phyloP scores from a whole-genome alignment of 306 rosid species.

The Comarum palustre region DNA sequence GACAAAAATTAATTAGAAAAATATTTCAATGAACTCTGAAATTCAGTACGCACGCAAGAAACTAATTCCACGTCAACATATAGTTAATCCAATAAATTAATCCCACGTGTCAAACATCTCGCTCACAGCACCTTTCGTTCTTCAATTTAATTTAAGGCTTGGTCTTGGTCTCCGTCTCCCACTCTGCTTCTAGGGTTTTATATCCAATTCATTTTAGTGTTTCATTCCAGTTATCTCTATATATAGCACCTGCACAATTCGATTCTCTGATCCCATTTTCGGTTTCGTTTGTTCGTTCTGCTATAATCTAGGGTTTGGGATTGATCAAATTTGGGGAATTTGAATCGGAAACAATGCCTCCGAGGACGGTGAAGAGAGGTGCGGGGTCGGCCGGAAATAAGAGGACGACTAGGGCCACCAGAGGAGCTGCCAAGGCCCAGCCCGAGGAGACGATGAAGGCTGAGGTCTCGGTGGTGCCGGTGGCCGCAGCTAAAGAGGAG shows the following conservation, averaged over 20 bases:
- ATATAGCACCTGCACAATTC: not conserved
- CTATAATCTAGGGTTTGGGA: not conserved
- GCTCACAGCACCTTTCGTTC: not conserved
- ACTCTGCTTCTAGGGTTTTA: slow-evolving; percentile 19
- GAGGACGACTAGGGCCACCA: slow-evolving; percentile 55
- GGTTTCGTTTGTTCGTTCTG: not conserved
- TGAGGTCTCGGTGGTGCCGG: slow-evolving; percentile 24
- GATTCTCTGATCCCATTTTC: not conserved
- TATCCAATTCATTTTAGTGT: not conserved
- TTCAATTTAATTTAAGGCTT: not conserved
- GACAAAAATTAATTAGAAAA: too few relatives aligned
- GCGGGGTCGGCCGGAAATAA: slow-evolving; percentile 46
- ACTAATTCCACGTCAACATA: not conserved
- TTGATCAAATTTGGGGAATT: not conserved
- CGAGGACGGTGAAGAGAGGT: slow-evolving; percentile 80
- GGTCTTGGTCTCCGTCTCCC: slow-evolving; percentile 9
- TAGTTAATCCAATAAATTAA: not conserved
- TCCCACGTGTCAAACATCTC: not conserved
- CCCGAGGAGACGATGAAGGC: slow-evolving; percentile 28
- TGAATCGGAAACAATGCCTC: slow-evolving; percentile 59
- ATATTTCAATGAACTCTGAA: too few relatives aligned
- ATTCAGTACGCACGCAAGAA: too few relatives aligned
- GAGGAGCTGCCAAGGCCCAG: slow-evolving; percentile 51
- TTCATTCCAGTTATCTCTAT: not conserved
- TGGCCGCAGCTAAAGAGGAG: slow-evolving; percentile 34